Conservation (phyloP, 768 basidiomycete genomes). For the Russula sp. region DNA sequence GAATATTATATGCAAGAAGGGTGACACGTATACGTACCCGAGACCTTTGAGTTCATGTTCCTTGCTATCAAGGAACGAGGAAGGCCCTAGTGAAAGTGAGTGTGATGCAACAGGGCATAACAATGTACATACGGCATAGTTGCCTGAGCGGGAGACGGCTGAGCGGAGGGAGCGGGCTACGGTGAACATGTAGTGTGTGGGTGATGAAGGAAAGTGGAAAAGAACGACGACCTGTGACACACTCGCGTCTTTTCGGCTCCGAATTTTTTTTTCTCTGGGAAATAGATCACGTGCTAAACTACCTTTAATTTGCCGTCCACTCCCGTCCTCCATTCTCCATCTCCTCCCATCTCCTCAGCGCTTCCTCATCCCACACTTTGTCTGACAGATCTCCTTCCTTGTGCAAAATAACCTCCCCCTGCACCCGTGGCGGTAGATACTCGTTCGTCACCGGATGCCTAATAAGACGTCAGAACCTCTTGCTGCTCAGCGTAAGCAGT, state of each 20-base stretch:
- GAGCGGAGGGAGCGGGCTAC: constrained; percentile 59
- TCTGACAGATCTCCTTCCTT: constrained; percentile 34
- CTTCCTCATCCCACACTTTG: constrained; percentile 46
- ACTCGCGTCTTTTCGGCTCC: constrained; percentile 8
- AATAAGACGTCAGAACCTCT: background rate
- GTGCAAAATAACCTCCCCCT: constrained; percentile 34
- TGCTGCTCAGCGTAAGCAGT: background rate
- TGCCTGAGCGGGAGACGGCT: constrained; percentile 53
- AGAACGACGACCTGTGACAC: background rate
- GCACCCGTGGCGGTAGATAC: constrained; percentile 43
- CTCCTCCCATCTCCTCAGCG: constrained; percentile 42
- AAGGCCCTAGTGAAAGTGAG: constrained; percentile 42
- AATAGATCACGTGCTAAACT: background rate
- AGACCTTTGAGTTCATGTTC: constrained; percentile 95
- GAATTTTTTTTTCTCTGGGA: constrained; percentile 13
- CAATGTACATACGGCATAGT: constrained; percentile 49
- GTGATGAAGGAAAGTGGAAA: constrained; percentile 31
- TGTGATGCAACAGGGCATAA: background rate
- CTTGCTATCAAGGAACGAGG: constrained; percentile 74
- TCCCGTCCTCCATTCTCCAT: constrained; percentile 35
- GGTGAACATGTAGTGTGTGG: constrained; percentile 57
- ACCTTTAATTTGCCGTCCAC: constrained; percentile 35
- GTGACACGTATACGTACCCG: constrained; percentile 44
- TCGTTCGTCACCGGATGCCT: constrained; percentile 51
- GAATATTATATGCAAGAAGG: background rate